Conservation (phyloP, 352 stramenopile genomes). For the Peronospora destructor region DNA sequence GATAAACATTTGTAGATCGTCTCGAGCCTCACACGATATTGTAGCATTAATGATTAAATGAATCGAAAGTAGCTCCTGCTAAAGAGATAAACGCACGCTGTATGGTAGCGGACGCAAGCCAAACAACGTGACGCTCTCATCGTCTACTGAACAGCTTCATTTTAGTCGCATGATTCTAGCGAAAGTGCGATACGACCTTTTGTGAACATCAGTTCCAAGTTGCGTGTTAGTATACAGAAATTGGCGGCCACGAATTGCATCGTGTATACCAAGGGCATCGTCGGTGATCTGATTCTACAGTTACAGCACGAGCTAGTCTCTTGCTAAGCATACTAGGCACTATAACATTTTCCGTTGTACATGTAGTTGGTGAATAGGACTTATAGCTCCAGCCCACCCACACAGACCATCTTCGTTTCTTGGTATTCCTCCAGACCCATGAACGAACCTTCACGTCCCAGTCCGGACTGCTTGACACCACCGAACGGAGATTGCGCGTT, state of each 20-base stretch:
- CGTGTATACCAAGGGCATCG: slow-evolving; percentile 57
- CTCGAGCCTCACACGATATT: too few species aligned
- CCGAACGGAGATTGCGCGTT: slow-evolving; percentile 86
- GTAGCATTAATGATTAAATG: too few species aligned
- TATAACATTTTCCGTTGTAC: slow-evolving; percentile 20
- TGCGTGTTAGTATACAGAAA: slow-evolving; percentile 47
- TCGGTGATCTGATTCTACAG: slow-evolving; percentile 40
- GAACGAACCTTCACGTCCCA: slow-evolving; percentile 85
- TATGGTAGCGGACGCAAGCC: too few species aligned
- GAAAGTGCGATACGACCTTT: slow-evolving; percentile 37
- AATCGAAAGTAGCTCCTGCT: too few species aligned
- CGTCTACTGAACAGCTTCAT: too few species aligned
- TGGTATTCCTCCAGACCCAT: slow-evolving; percentile 92
- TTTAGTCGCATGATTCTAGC: slow-evolving; percentile 39
- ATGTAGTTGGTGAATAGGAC: background rate
- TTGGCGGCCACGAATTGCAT: slow-evolving; percentile 64
- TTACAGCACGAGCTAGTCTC: slow-evolving; percentile 46
- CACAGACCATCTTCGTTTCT: slow-evolving; percentile 94
- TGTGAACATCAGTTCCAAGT: slow-evolving; percentile 43
- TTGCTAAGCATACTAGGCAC: slow-evolving; percentile 39
- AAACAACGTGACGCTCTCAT: too few species aligned
- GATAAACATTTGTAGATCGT: too few species aligned
- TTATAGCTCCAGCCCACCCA: slow-evolving; percentile 51
- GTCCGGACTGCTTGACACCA: slow-evolving; percentile 84
- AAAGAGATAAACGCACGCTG: too few species aligned